Conservation (phyloP, 1,284 basidiomycete species). For the Ceratobasidium sp. region DNA sequence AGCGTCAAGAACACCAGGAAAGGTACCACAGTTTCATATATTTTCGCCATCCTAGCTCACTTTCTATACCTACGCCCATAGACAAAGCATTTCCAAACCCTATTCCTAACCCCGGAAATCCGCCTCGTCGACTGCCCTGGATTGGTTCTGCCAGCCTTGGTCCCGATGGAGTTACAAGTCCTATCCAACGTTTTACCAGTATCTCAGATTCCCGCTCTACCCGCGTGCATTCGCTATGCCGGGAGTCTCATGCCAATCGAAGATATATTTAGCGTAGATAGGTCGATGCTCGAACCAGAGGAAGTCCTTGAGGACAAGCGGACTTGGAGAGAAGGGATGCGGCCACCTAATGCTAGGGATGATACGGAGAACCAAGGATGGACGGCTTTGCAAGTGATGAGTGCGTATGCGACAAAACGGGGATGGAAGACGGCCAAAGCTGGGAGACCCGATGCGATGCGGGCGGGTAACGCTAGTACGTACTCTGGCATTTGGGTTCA, state of each 20-base stretch:
- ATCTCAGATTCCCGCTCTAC: slow-evolving; percentile 84
- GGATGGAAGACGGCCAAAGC: slow-evolving; percentile 91
- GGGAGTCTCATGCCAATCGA: slow-evolving; percentile 83
- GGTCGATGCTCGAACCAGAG: slow-evolving; percentile 61
- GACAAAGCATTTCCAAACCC: slow-evolving; percentile 95
- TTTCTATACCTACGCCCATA: slow-evolving; percentile 54
- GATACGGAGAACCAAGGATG: slow-evolving; percentile 58
- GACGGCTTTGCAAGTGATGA: slow-evolving; percentile 86
- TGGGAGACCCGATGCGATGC: slow-evolving; percentile 86
- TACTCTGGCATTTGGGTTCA: slow-evolving; percentile 51
- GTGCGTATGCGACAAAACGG: slow-evolving; percentile 79
- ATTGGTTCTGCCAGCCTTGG: slow-evolving; percentile 82
- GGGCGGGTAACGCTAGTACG: slow-evolving; percentile 90
- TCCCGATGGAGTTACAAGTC: slow-evolving; percentile 85
- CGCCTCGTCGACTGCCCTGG: slow-evolving; percentile 90
- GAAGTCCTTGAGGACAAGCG: slow-evolving; percentile 70
- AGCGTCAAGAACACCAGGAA: slow-evolving; percentile 91
- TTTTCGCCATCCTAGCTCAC: background rate
- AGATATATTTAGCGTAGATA: slow-evolving; percentile 70
- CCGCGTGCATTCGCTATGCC: slow-evolving; percentile 79
- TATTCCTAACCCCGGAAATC: slow-evolving; percentile 86
- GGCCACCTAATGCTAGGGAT: slow-evolving; percentile 53
- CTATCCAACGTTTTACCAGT: slow-evolving; percentile 88
- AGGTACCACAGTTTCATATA: slow-evolving; percentile 63
- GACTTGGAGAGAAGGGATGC: slow-evolving; percentile 73